Evolutionary conservation across 1,284 basidiomycete genomes (phyloP).

Genomic region (Pyrrhoderma lamaoense): DNA sequence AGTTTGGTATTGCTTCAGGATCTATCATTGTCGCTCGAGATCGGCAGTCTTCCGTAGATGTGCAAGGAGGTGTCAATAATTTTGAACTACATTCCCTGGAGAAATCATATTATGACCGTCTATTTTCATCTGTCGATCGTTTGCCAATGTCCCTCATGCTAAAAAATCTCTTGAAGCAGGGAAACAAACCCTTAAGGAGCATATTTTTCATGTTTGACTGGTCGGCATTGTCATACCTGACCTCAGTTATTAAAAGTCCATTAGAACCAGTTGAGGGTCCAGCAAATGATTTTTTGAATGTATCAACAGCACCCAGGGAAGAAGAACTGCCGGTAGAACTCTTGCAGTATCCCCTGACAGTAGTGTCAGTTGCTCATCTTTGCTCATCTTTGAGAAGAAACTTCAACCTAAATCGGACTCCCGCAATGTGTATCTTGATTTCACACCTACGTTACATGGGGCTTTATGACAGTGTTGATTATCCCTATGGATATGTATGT

Average conservation of each 20-base stretch:
- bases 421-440: conserved; percentile 46
- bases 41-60: conserved; percentile 24
- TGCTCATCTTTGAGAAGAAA: conserved; percentile 54
- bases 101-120: conserved; percentile 42
- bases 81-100: conserved; percentile 56
- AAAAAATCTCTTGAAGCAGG: conserved; percentile 43
- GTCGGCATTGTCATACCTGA: conserved; percentile 53
- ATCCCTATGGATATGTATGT: conserved; percentile 32
- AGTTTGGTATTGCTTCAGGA: conserved; percentile 57
- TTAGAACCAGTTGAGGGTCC: conserved; percentile 23
- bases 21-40: conserved; percentile 46
- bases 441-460: conserved; percentile 55
- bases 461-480: conserved; percentile 45
- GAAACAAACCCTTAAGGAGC: conserved; percentile 21
- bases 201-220: conserved; percentile 55
- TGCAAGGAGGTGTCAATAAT: conserved; percentile 33
- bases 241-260: conserved; percentile 49
- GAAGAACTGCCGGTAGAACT: conserved; percentile 24
- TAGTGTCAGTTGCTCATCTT: conserved; percentile 50
- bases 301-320: conserved; percentile 25
- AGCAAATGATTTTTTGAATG: conserved; percentile 42
- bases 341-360: conserved; percentile 46
- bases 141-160: conserved; percentile 39
- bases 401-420: conserved; percentile 48
- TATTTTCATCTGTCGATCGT: conserved; percentile 32